These are phyloP conservation scores for Diplodia mutila DNA, from an alignment of 2,329 filamentous ascomycete species.

Conservation along the genomic window DNA sequence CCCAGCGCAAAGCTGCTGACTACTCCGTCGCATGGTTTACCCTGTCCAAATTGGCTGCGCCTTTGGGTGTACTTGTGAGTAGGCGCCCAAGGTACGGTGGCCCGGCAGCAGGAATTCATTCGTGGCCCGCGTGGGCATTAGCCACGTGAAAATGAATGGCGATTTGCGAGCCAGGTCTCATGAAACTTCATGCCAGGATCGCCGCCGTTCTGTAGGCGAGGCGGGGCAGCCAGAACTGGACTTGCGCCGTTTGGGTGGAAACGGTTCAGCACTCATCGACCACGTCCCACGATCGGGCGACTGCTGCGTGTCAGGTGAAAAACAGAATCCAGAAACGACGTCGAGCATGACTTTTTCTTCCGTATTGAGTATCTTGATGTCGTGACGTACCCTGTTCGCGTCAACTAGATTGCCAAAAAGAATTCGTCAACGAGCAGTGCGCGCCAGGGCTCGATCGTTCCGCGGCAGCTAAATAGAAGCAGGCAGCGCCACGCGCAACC, in stretches of 20 bases:
- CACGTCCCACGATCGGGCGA: not conserved
- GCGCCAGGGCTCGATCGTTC: not conserved
- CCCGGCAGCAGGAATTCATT: not conserved
- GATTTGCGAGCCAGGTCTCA: not conserved
- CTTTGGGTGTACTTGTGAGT: not conserved
- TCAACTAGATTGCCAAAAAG: conserved; percentile 1
- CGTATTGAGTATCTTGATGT: not conserved
- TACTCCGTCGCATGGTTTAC: not conserved
- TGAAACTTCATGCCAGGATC: not conserved
- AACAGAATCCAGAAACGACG: not conserved
- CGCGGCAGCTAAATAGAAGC: not conserved
- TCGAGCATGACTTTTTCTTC: not conserved
- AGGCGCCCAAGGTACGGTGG: not conserved
- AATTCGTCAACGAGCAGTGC: not conserved
- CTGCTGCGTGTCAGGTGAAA: not conserved
- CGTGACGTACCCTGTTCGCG: not conserved
- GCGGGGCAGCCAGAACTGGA: not conserved
- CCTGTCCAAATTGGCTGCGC: not conserved
- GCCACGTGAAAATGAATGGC: not conserved
- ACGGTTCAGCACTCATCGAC: not conserved
- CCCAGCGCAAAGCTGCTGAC: not conserved
- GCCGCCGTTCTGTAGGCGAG: conserved; percentile 3
- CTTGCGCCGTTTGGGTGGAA: not conserved
- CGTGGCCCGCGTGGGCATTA: not conserved
- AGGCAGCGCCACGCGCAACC: not conserved